Percentiles rank a stretch among this genome's conserved stretches.
These are phyloP conservation scores for Gaertneriomyces sp. DNA, from an alignment of 192 early-diverging fungal species.

Conservation along the genomic window DNA sequence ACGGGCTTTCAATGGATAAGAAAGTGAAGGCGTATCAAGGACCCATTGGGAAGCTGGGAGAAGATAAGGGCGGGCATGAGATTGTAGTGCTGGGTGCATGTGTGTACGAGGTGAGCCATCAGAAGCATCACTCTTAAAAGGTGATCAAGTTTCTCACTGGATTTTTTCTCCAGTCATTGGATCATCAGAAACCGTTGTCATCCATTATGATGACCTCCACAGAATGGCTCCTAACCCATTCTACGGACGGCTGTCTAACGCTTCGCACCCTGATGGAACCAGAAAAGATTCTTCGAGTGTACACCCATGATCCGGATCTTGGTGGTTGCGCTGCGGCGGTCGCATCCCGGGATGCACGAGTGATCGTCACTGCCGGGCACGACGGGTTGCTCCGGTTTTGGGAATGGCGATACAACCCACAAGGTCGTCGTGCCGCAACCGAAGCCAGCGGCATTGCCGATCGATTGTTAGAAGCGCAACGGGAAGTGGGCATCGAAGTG, in stretches of 20 bases:
- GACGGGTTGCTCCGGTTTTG: slow-evolving; percentile 43
- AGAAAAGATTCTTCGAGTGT: slow-evolving; percentile 40
- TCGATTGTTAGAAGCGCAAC: slow-evolving; percentile 13
- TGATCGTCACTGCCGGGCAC: slow-evolving; percentile 37
- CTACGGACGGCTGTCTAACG: slow-evolving; percentile 43
- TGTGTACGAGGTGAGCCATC: slow-evolving; percentile 21
- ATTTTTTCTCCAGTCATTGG: slow-evolving; percentile 27
- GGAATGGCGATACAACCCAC: slow-evolving; percentile 48
- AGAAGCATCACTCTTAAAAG: neutral
- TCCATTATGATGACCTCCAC: slow-evolving; percentile 23
- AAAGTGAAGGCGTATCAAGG: slow-evolving; percentile 38
- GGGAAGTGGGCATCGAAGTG: slow-evolving; percentile 1
- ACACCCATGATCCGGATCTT: slow-evolving; percentile 39
- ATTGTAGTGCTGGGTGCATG: slow-evolving; percentile 27
- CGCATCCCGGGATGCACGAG: slow-evolving; percentile 34
- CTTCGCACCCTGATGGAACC: slow-evolving; percentile 50
- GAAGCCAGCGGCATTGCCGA: slow-evolving; percentile 39
- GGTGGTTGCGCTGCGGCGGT: slow-evolving; percentile 42
- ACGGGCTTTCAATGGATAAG: slow-evolving; percentile 33
- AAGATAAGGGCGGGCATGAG: neutral
- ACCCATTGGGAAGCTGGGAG: slow-evolving; percentile 11
- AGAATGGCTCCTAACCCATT: slow-evolving; percentile 46
- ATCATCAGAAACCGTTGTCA: slow-evolving; percentile 33
- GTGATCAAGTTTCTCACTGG: neutral
- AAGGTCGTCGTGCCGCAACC: slow-evolving; percentile 37